These are phyloP conservation scores for Triticum turgidum DNA, from an alignment of 176 grass and related monocot species.

Conservation along the genomic window DNA sequence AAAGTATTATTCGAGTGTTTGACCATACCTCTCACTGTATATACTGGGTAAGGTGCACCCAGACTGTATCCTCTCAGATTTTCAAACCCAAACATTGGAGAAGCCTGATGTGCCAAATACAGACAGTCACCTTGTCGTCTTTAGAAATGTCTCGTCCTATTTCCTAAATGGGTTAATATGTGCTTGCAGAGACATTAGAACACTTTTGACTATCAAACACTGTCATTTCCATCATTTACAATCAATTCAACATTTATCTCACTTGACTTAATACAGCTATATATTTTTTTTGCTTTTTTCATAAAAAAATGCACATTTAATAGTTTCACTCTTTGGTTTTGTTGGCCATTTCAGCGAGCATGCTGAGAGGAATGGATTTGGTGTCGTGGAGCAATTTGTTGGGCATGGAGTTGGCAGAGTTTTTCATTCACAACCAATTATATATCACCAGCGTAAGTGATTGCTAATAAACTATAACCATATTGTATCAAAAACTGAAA, in stretches of 20 bases:
- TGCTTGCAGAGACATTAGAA: neutral
- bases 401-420: slow-evolving; percentile 83
- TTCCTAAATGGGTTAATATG: neutral
- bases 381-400: slow-evolving; percentile 82
- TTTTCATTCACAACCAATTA: slow-evolving; percentile 90
- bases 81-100: neutral
- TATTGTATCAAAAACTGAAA: neutral
- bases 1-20: neutral
- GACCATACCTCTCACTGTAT: neutral
- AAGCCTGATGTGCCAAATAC: neutral
- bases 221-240: neutral
- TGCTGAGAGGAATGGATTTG: slow-evolving; percentile 70
- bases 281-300: neutral
- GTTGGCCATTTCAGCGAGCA: slow-evolving; percentile 57
- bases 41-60: neutral
- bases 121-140: neutral
- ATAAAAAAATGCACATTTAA: neutral
- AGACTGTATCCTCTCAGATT: neutral
- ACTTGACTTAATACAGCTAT: neutral
- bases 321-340: neutral
- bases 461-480: neutral
- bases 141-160: neutral
- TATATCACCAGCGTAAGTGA: slow-evolving; percentile 82
- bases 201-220: neutral
- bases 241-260: neutral